These are phyloP conservation scores for Entomortierella beljakovae DNA, from an alignment of 192 early-diverging fungal genomes.

Conservation along the genomic window DNA sequence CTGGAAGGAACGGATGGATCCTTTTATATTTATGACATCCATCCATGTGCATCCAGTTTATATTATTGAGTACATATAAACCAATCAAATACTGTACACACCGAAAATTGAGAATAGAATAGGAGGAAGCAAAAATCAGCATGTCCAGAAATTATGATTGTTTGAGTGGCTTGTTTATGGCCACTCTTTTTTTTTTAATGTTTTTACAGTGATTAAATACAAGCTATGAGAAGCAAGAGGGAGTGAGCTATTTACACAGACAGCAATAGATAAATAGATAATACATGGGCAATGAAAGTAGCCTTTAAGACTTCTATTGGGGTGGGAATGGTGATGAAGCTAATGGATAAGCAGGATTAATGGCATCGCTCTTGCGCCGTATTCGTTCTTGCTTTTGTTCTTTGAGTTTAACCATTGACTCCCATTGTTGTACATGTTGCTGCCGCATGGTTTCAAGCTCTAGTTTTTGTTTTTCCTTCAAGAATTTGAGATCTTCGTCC, in stretches of 20 bases:
- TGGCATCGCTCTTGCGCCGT: slow-evolving; percentile 42
- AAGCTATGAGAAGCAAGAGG: no score
- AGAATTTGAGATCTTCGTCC: slow-evolving; percentile 45
- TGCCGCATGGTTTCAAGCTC: slow-evolving; percentile 45
- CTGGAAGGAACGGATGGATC: neutral
- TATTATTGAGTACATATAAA: neutral
- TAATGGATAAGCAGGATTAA: slow-evolving; percentile 3
- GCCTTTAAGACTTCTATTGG: neutral
- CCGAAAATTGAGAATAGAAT: slow-evolving; percentile 30
- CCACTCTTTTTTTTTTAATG: no score
- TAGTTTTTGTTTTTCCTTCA: slow-evolving; percentile 33
- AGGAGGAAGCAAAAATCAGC: neutral
- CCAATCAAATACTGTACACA: slow-evolving; percentile 1
- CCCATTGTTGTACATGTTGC: slow-evolving; percentile 47
- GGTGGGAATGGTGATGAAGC: neutral
- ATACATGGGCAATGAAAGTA: no score
- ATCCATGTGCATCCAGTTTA: slow-evolving; percentile 4
- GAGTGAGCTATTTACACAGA: no score
- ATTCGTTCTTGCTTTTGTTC: slow-evolving; percentile 34
- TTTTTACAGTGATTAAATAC: slow-evolving; percentile 6
- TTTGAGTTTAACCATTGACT: slow-evolving; percentile 51
- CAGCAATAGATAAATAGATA: no score
- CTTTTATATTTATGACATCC: neutral
- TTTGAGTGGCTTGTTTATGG: neutral
- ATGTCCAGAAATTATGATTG: neutral